Conservation (phyloP, 495 filamentous ascomycete genomes). For the Echria macrotheca region DNA sequence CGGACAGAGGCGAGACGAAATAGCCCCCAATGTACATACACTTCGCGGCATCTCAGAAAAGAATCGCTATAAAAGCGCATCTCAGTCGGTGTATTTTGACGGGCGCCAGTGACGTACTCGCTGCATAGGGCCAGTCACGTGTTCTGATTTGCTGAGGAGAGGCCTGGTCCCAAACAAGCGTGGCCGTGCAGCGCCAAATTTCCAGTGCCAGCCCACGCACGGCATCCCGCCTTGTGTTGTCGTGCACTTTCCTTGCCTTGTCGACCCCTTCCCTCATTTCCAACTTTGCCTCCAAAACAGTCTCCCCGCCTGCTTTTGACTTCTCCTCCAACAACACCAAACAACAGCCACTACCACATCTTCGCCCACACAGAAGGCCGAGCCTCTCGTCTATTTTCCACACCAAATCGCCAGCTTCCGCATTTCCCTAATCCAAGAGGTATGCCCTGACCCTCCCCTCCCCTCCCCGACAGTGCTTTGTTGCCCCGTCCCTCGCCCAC, state of each 20-base stretch:
- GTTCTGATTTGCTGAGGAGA: slow-evolving; percentile 5
- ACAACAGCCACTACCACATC: slow-evolving; percentile 14
- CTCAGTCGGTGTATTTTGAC: background rate
- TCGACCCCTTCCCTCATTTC: slow-evolving; percentile 32
- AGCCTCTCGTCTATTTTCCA: background rate
- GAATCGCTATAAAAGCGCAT: no score
- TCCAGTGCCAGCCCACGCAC: slow-evolving; percentile 22
- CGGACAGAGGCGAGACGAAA: no score
- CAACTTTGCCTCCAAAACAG: slow-evolving; percentile 35
- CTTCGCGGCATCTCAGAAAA: no score
- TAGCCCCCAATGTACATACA: no score
- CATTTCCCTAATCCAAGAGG: slow-evolving; percentile 19
- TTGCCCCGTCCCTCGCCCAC: slow-evolving; percentile 20
- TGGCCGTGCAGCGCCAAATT: slow-evolving; percentile 24
- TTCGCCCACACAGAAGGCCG: slow-evolving; percentile 8
- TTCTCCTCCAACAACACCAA: slow-evolving; percentile 25
- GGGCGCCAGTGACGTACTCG: slow-evolving; percentile 9
- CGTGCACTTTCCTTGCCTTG: slow-evolving; percentile 31
- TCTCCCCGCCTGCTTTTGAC: slow-evolving; percentile 18
- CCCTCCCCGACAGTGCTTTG: slow-evolving; percentile 11
- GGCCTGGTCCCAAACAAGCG: slow-evolving; percentile 18
- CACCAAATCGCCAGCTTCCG: slow-evolving; percentile 4
- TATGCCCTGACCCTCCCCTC: slow-evolving; percentile 18
- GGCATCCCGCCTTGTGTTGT: slow-evolving; percentile 34
- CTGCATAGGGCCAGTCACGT: slow-evolving; percentile 17